Conservation (phyloP, 169 alveolate species). For the Eimeria brunetti region DNA sequence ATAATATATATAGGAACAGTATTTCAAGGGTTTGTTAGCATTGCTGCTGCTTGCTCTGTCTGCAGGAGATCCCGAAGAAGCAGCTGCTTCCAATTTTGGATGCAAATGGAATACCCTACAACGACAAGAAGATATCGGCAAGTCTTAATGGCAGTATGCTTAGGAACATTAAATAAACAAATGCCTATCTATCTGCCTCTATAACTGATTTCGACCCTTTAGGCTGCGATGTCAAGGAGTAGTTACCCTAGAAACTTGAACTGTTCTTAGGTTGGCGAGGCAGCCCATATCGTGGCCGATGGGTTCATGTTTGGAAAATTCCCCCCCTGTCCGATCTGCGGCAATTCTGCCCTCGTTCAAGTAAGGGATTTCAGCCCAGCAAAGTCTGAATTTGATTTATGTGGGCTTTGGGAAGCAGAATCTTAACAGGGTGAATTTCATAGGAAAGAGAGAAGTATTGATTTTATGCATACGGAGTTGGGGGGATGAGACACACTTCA, state of each 20-base stretch:
- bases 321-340: slow-evolving; percentile 82
- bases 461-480: neutral
- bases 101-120: slow-evolving; percentile 76
- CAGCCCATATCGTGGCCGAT: slow-evolving; percentile 80
- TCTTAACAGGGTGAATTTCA: no score
- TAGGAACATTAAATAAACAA: neutral
- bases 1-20: no score
- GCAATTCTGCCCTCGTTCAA: slow-evolving; percentile 74
- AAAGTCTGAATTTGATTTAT: neutral
- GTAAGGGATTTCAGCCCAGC: neutral
- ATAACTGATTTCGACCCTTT: no score
- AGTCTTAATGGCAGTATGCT: neutral
- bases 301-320: slow-evolving; percentile 78
- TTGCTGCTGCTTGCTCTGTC: neutral
- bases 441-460: no score
- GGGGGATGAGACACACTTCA: neutral
- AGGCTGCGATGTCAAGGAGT: neutral
- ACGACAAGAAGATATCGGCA: slow-evolving; percentile 71
- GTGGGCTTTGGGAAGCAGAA: no score
- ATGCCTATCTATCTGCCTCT: neutral
- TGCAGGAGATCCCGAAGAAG: slow-evolving; percentile 75
- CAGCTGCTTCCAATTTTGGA: slow-evolving; percentile 76
- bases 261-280: slow-evolving; percentile 74
- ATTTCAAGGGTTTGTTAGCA: neutral
- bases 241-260: neutral